These are phyloP conservation scores for Flammula alnicola DNA, from an alignment of 1,284 basidiomycete species.

Conservation along the genomic window DNA sequence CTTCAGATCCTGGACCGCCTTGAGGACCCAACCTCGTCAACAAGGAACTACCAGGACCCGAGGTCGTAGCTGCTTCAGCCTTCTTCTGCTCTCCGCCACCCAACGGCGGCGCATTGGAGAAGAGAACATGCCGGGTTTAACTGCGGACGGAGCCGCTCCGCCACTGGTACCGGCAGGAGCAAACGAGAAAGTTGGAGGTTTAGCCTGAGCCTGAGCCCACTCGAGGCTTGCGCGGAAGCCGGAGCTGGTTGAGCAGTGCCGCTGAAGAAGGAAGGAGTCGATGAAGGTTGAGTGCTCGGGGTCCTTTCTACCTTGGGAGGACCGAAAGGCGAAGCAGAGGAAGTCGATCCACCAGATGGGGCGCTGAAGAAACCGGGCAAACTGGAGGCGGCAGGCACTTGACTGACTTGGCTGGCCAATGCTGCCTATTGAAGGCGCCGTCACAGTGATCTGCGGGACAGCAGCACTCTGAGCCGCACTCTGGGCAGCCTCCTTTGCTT, in stretches of 20 bases:
- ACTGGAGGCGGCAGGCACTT: conserved; percentile 5
- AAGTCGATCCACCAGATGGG: conserved; percentile 15
- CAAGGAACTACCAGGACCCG: neutral
- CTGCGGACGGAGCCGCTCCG: neutral
- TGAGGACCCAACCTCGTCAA: neutral
- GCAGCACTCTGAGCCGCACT: conserved; percentile 24
- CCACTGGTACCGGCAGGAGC: conserved; percentile 20
- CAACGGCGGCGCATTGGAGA: conserved; percentile 1
- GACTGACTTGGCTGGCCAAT: neutral
- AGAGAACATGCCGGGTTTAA: neutral
- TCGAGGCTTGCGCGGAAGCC: neutral
- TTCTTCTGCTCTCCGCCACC: neutral
- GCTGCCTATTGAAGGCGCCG: conserved; percentile 28
- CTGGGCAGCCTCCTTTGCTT: conserved; percentile 38
- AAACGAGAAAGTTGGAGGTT: conserved; percentile 18
- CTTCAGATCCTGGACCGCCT: conserved; percentile 1
- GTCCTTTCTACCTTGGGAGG: conserved; percentile 8
- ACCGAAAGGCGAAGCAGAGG: conserved; percentile 3
- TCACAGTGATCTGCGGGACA: conserved; percentile 38
- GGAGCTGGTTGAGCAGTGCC: too few species aligned
- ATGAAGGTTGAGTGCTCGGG: neutral
- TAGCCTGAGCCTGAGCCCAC: neutral
- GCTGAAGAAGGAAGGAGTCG: too few species aligned
- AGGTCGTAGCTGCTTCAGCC: neutral
- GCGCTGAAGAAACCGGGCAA: conserved; percentile 1